These are phyloP conservation scores for Neurospora sp. DNA, from an alignment of 495 filamentous ascomycete species.

Conservation along the genomic window DNA sequence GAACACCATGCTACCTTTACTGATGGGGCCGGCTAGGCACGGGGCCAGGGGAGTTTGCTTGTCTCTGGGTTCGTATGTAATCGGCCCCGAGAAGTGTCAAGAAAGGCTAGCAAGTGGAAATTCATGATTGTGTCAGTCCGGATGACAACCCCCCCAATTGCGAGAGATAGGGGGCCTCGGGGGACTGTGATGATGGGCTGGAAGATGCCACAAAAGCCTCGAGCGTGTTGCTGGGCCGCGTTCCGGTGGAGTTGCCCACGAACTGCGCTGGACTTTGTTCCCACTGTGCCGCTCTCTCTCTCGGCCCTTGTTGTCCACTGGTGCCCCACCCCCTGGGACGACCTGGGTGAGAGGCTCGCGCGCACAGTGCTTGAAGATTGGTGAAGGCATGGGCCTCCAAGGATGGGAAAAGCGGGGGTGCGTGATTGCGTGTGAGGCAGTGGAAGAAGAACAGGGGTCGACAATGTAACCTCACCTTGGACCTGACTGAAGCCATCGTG, in stretches of 20 bases:
- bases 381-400: conserved; percentile 13
- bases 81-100: background rate
- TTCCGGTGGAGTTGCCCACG: conserved; percentile 4
- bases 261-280: conserved; percentile 3
- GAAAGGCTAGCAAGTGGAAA: background rate
- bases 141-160: background rate
- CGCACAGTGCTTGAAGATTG: conserved; percentile 14
- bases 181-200: background rate
- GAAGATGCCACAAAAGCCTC: conserved; percentile 2
- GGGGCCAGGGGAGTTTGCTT: background rate
- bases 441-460: background rate
- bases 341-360: conserved; percentile 13
- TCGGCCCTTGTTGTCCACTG: background rate
- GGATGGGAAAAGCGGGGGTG: conserved; percentile 26
- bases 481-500: background rate
- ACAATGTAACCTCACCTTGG: background rate
- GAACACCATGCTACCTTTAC: background rate
- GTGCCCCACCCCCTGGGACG: conserved; percentile 9
- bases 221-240: background rate
- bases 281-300: conserved; percentile 11
- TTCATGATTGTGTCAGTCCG: background rate
- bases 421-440: conserved; percentile 23
- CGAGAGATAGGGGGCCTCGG: background rate
- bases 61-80: background rate
- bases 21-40: background rate